Evolutionary conservation across 495 filamentous ascomycete species (phyloP).

Genomic region (Bathelium albidoporum): DNA sequence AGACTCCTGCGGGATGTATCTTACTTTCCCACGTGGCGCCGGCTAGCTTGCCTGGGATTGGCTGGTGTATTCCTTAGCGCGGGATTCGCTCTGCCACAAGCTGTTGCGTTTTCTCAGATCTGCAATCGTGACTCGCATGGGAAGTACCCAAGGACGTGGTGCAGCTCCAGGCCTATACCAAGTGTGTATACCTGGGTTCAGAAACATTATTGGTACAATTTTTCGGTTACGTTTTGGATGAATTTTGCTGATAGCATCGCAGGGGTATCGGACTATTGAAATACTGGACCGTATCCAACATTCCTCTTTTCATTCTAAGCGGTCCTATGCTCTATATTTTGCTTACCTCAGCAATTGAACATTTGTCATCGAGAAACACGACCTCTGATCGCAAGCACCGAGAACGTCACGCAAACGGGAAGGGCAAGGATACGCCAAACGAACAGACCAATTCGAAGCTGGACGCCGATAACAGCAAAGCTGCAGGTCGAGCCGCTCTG

Average conservation of each 20-base stretch:
- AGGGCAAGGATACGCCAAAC: neutral
- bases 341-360: slow-evolving; percentile 38
- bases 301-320: slow-evolving; percentile 81
- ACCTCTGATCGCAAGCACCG: neutral
- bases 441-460: neutral
- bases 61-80: slow-evolving; percentile 57
- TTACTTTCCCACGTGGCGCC: slow-evolving; percentile 23
- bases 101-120: slow-evolving; percentile 60
- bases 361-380: neutral
- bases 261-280: slow-evolving; percentile 81
- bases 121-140: slow-evolving; percentile 38
- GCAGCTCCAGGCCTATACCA: slow-evolving; percentile 47
- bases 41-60: slow-evolving; percentile 45
- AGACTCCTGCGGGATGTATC: slow-evolving; percentile 9
- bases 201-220: slow-evolving; percentile 68
- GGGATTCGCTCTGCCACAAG: slow-evolving; percentile 63
- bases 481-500: slow-evolving; percentile 25
- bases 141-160: slow-evolving; percentile 56
- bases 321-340: slow-evolving; percentile 67
- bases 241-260: neutral
- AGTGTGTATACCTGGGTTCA: slow-evolving; percentile 92
- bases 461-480: neutral
- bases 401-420: neutral
- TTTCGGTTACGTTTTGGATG: neutral
- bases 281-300: slow-evolving; percentile 82